phyloP scores from a whole-genome alignment of 73 alveolate genomes.

The Urostyla sp. region DNA sequence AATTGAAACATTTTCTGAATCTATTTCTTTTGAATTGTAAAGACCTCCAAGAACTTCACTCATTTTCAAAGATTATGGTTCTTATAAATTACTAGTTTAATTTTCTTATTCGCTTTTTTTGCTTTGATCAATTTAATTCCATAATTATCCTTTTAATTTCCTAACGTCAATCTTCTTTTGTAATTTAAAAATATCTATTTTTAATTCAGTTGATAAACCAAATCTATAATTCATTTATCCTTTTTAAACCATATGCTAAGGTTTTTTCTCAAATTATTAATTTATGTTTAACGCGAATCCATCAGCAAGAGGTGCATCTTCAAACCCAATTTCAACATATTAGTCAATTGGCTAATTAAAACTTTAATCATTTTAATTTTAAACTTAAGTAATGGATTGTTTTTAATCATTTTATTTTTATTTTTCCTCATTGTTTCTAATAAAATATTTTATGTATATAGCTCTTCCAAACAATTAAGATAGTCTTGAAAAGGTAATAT shows the following conservation, averaged over 20 bases:
- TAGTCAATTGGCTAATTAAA: too few species aligned
- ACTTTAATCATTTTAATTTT: not conserved
- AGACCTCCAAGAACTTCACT: conserved; percentile 24
- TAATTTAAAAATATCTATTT: conserved; percentile 26
- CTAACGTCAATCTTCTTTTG: conserved; percentile 52
- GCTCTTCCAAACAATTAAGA: conserved; percentile 51
- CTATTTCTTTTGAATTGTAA: conserved; percentile 12
- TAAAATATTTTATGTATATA: conserved; percentile 42
- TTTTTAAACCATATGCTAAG: conserved; percentile 1
- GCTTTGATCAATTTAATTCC: conserved; percentile 33
- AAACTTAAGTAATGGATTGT: not conserved
- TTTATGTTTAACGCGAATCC: conserved; percentile 37
- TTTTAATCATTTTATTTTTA: not conserved
- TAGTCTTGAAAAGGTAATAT: conserved; percentile 45
- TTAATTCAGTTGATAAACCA: conserved; percentile 15
- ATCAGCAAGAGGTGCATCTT: conserved; percentile 43
- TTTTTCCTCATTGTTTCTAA: conserved; percentile 15
- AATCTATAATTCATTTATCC: not conserved
- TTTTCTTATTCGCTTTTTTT: not conserved
- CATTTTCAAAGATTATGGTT: not conserved
- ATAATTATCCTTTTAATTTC: conserved; percentile 15
- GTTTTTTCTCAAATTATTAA: conserved; percentile 20
- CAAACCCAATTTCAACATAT: conserved; percentile 37
- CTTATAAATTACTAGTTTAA: not conserved
- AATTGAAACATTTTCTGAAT: conserved; percentile 38